Conservation (phyloP, 2,329 filamentous ascomycete species). For the Lachnellula hyalina region DNA sequence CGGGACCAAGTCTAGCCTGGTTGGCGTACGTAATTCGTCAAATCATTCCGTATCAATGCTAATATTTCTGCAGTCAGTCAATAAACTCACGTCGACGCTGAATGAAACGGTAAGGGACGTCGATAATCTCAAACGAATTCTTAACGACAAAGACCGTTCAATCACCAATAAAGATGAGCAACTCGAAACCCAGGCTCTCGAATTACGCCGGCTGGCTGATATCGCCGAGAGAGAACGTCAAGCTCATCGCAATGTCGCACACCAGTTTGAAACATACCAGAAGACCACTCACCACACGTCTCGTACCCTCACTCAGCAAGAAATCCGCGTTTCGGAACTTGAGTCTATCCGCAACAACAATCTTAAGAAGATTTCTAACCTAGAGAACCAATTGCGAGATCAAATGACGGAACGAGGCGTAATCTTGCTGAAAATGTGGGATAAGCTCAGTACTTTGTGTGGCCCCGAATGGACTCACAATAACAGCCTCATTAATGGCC, state of each 20-base stretch:
- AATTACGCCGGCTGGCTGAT: conserved; percentile 78
- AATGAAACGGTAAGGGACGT: conserved; percentile 80
- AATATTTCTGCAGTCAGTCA: conserved; percentile 57
- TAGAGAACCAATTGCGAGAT: conserved; percentile 79
- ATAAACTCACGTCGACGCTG: conserved; percentile 81
- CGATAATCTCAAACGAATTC: conserved; percentile 66
- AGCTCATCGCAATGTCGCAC: conserved; percentile 77
- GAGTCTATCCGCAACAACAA: conserved; percentile 75
- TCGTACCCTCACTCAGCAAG: conserved; percentile 79
- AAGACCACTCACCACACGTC: conserved; percentile 82
- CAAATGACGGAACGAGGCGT: conserved; percentile 87
- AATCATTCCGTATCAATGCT: conserved; percentile 3
- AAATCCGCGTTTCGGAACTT: conserved; percentile 78
- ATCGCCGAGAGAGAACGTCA: conserved; percentile 87
- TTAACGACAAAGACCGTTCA: conserved; percentile 86
- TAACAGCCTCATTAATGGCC: conserved; percentile 83
- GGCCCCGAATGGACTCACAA: conserved; percentile 88
- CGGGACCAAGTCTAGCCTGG: conserved; percentile 76
- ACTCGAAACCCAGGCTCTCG: conserved; percentile 82
- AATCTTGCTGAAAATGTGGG: conserved; percentile 84
- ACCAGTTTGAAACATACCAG: conserved; percentile 81
- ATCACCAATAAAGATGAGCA: conserved; percentile 85
- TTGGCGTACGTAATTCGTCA: conserved; percentile 54
- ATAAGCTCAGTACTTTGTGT: conserved; percentile 76
- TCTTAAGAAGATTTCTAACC: conserved; percentile 62